Evolutionary conservation across 345 rosid species (phyloP).

Genomic region (Chamaenerion angustifolium): DNA sequence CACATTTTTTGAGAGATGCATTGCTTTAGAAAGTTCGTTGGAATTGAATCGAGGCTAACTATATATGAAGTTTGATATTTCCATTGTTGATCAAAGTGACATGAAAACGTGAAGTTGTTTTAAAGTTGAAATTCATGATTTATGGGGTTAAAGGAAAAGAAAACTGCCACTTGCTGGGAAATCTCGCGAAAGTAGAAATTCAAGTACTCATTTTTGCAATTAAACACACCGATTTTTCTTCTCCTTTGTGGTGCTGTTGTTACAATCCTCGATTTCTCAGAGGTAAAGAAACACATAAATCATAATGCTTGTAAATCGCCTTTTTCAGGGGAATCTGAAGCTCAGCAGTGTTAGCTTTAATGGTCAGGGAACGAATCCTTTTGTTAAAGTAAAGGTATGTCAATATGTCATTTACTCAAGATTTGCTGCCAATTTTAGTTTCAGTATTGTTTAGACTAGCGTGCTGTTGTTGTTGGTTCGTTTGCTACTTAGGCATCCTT

Average conservation of each 20-base stretch:
- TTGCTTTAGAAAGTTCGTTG: background rate
- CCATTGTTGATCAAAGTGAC: no score
- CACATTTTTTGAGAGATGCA: no score
- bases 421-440: no score
- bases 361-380: constrained; percentile 18
- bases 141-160: no score
- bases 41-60: background rate
- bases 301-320: background rate
- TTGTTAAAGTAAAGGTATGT: constrained; percentile 42
- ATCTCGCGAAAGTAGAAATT: no score
- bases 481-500: no score
- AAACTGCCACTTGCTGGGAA: no score
- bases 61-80: no score
- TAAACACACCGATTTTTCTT: background rate
- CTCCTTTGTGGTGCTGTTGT: no score
- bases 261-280: constrained; percentile 1
- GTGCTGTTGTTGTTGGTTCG: background rate
- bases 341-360: constrained; percentile 28
- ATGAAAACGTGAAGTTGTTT: no score
- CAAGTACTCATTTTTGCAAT: no score
- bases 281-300: background rate
- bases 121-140: no score
- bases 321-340: constrained; percentile 43
- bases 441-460: background rate
- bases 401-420: constrained; percentile 12